Conservation (phyloP, 306 rosid species). For the Glycine soja region DNA sequence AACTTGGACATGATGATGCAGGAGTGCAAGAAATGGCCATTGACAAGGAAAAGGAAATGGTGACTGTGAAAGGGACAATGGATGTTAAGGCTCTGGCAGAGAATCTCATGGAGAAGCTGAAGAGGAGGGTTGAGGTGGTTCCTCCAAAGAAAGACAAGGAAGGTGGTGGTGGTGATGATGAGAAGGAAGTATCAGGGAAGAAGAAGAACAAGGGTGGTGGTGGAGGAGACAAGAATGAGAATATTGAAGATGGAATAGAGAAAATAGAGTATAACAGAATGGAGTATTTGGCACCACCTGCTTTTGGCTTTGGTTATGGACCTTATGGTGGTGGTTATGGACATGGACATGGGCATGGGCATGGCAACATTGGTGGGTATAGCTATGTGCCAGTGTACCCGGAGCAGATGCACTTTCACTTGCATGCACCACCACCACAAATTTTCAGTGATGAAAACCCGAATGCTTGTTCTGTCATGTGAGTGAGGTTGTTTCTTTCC, state of each 20-base stretch:
- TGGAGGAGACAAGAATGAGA: constrained; percentile 33
- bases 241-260: constrained; percentile 38
- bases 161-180: too few relatives aligned
- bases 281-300: constrained; percentile 46
- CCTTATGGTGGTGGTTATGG: neutral
- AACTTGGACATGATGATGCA: constrained; percentile 19
- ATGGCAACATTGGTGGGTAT: constrained; percentile 15
- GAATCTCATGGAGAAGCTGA: constrained; percentile 59
- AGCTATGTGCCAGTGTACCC: constrained; percentile 47
- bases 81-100: constrained; percentile 67
- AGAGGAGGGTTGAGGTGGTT: constrained; percentile 69
- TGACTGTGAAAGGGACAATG: constrained; percentile 78
- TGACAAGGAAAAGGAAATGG: constrained; percentile 70
- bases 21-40: constrained; percentile 63
- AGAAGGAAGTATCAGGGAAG: constrained; percentile 39
- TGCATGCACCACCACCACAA: constrained; percentile 62
- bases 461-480: constrained; percentile 85
- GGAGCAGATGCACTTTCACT: constrained; percentile 50
- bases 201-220: constrained; percentile 48
- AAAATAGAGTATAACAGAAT: constrained; percentile 37
- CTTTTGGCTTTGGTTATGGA: constrained; percentile 41
- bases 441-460: constrained; percentile 97
- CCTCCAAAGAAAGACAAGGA: constrained; percentile 73
- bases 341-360: neutral
- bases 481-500: constrained; percentile 34